Conservation (phyloP, 148 eudicot genomes). For the Spergularia bocconei region DNA sequence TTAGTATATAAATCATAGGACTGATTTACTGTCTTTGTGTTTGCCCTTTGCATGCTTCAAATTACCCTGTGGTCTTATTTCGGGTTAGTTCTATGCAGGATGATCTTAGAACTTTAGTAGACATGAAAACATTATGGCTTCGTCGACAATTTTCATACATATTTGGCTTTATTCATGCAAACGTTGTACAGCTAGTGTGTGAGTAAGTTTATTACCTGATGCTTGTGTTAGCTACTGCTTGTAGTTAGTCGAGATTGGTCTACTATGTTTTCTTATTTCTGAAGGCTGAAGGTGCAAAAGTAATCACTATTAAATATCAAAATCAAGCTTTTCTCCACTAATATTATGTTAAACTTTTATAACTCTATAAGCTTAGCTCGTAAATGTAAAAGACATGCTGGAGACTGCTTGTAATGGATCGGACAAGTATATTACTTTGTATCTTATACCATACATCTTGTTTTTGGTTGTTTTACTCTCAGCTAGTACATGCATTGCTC, state of each 20-base stretch:
- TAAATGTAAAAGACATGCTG: no score
- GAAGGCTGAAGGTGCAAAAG: background rate
- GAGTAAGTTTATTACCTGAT: conserved; percentile 37
- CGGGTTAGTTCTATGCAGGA: conserved; percentile 31
- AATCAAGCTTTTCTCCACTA: no score
- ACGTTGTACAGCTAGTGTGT: conserved; percentile 61
- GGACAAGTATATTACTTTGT: no score
- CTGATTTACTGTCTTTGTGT: background rate
- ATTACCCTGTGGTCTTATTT: background rate
- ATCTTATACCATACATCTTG: no score
- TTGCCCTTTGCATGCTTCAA: background rate
- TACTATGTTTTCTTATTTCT: background rate
- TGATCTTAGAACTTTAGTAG: conserved; percentile 41
- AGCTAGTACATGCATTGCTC: no score
- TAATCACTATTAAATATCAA: no score
- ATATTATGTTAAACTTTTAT: no score
- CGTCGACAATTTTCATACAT: conserved; percentile 65
- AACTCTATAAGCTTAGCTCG: no score
- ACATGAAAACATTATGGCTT: conserved; percentile 76
- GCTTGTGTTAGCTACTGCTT: background rate
- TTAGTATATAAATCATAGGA: background rate
- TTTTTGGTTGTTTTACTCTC: no score
- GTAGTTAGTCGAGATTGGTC: background rate
- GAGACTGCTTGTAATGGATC: no score
- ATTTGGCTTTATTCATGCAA: conserved; percentile 71